Evolutionary conservation across 139 green algal genomes (phyloP), one percentile per base, ranked within the genome.

Genomic region (Chlamydomonas schloesseri): DNA sequence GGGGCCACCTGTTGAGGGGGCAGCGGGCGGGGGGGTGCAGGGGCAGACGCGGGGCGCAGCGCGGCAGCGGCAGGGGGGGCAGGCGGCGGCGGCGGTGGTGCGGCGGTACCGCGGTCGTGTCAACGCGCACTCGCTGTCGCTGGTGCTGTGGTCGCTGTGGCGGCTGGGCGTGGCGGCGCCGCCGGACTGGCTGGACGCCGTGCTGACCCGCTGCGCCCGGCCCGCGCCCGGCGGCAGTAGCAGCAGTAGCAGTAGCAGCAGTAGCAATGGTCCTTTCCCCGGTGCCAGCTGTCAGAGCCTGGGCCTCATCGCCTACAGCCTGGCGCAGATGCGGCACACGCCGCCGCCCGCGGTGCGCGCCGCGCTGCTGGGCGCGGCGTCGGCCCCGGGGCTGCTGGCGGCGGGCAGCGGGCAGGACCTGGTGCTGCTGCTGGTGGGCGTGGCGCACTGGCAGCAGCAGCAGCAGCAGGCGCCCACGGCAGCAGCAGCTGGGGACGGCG

Each of bases 251-350:
- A 8, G 42, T 8, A 50, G 42, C 8, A 50, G 42, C 42, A 50
- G 42, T 8, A 50, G 42, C 13, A 24, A 4, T 0, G 78, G 17
- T 1, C 42, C 64, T 18, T 84, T 84, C 31, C 29, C 64, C 28
- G 78, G 58, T 21, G 78, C 64, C 10, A 75, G n/a, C 42, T 84
- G 78, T n/a, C 78, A 84, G 78, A 84, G 78, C 78, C 64, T 84
- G 9, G 78, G 14, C 1, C 78, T 84, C 6, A 50, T 84, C 34
- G 71, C 64, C 24, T 84, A 84, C 78, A 47, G n/a, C 18, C 18
- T 50, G 0, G 78, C 78, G 9, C 78, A 65, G 11, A 74, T 74
- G 78, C 18, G 64, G 17, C 78, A 84, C 65, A 55, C 64, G 64
- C 78, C 78, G 64, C 29, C 64, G 42, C 14, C 29, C 14, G 0